Base-by-base conservation (phyloP, 345 rosid genomes). In the Bretschneidera sinensis region DNA sequence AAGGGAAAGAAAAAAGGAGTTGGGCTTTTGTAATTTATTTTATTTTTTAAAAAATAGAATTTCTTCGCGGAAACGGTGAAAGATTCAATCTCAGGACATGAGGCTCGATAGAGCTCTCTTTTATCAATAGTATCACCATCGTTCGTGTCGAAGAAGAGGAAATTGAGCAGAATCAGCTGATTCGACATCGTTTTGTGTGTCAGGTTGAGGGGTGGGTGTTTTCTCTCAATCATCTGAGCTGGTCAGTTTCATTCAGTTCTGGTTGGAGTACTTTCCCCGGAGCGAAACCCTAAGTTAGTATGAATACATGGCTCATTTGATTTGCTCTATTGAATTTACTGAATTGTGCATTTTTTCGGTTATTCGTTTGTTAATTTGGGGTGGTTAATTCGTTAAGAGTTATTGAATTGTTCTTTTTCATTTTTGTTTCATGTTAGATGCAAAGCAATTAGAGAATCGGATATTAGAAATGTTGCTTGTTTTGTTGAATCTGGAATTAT, bases 11-110 rank as follows among this genome's bases (percentile, higher is more conserved):
- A 39, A 39, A 39, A 28, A 39, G 45, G 45, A 14, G 15, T 11
- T 1, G 6, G 10, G 16, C 45, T 39, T 31, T 31, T 31, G 4
- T 31, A 4, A 31, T 9, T 31, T 31, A 31, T 31, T 7, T 21
- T 34, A 21, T 34, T 6, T 2, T 13, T 21, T 10, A 14, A 47
- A 21, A n/a, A 52, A 17, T 51, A n/a, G n/a, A n/a, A n/a, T 47
- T 58, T 49, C 35, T 58, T 0, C 23, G 51, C 43, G 63, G 61
- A 20, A 20, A 51, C 63, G 60, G 72, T 63, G 69, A 60, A 62
- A 67, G 68, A 53, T 57, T 62, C 61, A 72, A 72, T 59, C 76
- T 34, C 35, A 17, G 50, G 54, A 49, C 50, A 24, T 53, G 43
- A 55, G 48, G 11, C 47, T 52, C 24, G 51, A 67, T 54, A 34